Percentiles rank a stretch among this genome's conserved stretches.
Conservation (phyloP, 257 asterid genomes). For the Solanum verrucosum region DNA sequence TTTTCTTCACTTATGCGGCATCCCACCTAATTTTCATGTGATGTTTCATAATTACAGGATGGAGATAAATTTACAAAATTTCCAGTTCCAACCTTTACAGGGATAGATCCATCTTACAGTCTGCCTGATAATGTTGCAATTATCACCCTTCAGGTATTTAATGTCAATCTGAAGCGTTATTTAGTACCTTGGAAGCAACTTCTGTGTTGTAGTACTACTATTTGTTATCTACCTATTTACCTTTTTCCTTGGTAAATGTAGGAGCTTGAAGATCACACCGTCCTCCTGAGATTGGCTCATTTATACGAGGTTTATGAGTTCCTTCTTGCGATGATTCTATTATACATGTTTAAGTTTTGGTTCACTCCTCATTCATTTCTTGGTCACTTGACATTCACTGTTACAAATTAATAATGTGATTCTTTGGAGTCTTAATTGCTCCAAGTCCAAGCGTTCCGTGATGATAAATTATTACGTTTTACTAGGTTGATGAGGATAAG, state of each 20-base stretch:
- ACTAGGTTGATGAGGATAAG: slow-evolving; percentile 81
- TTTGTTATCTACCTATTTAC: neutral
- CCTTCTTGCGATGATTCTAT: neutral
- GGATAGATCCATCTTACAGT: slow-evolving; percentile 76
- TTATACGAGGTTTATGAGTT: slow-evolving; percentile 64
- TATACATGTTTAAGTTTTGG: neutral
- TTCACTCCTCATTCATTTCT: neutral
- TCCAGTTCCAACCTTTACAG: slow-evolving; percentile 52
- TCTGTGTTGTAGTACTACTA: neutral
- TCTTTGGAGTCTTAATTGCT: neutral
- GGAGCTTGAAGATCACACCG: slow-evolving; percentile 70
- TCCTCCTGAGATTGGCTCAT: slow-evolving; percentile 87
- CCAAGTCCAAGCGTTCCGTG: neutral
- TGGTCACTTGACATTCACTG: neutral
- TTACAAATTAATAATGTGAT: neutral
- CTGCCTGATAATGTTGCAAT: slow-evolving; percentile 80
- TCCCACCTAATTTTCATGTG: neutral
- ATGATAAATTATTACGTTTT: neutral
- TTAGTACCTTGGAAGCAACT: neutral
- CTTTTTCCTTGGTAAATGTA: slow-evolving; percentile 18
- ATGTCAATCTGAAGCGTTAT: neutral
- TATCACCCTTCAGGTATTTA: slow-evolving; percentile 77
- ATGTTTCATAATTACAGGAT: slow-evolving; percentile 34
- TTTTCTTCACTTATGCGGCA: neutral
- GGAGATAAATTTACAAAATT: slow-evolving; percentile 38